A percentile compares a stretch with the other conserved stretches of the same genome.
Conservation (phyloP, 352 stramenopile species). For the Phytophthora vignae region DNA sequence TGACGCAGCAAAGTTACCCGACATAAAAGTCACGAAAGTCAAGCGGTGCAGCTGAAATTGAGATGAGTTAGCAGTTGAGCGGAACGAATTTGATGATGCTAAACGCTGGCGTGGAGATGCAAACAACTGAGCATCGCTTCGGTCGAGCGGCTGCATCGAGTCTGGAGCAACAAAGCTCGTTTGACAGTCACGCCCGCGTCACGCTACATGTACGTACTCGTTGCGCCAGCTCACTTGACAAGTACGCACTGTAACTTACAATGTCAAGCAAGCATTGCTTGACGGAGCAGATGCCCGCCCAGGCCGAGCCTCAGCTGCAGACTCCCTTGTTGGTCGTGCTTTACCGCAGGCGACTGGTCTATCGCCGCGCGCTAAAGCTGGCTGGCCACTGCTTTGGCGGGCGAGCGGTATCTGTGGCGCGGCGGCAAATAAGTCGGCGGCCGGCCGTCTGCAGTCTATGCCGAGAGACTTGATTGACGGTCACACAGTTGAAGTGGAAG, state of each 20-base stretch:
- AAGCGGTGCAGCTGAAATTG: too few species aligned
- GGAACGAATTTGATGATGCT: too few species aligned
- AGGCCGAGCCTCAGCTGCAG: neutral
- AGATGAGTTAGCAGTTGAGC: too few species aligned
- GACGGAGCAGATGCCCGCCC: neutral
- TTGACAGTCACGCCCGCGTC: neutral
- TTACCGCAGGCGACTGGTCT: neutral
- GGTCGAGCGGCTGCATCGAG: neutral
- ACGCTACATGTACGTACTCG: too few species aligned
- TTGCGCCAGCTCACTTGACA: too few species aligned
- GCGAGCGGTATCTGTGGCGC: neutral
- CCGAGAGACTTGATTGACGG: neutral
- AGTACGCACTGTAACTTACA: too few species aligned
- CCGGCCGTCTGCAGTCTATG: neutral
- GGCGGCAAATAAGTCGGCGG: neutral
- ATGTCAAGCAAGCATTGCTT: too few species aligned
- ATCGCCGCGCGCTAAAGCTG: neutral
- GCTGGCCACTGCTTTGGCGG: neutral
- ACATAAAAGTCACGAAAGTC: too few species aligned
- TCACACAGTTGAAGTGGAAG: neutral
- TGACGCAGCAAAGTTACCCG: too few species aligned
- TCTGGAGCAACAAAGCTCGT: too few species aligned
- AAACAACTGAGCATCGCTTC: neutral
- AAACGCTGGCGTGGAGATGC: neutral
- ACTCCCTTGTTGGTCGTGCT: neutral